These are phyloP conservation scores for Linnemannia schmuckeri DNA, from an alignment of 192 early-diverging fungal species.

Conservation along the genomic window DNA sequence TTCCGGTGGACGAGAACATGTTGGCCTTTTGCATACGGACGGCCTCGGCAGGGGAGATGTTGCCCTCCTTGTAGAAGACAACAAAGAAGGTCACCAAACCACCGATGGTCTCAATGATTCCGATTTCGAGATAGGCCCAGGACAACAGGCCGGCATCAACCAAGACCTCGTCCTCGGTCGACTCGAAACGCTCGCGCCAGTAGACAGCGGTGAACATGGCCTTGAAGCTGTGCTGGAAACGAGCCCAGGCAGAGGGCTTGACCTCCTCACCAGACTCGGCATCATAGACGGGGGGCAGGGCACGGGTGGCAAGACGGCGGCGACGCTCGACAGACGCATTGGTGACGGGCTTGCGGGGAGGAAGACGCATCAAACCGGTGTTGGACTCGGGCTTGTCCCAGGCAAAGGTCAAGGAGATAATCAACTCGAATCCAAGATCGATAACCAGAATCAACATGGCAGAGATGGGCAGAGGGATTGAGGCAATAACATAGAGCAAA, in stretches of 20 bases:
- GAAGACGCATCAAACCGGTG: constrained; percentile 87
- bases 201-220: constrained; percentile 67
- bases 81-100: constrained; percentile 83
- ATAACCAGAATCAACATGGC: constrained; percentile 91
- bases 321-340: constrained; percentile 78
- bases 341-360: constrained; percentile 92
- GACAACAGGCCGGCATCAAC: constrained; percentile 86
- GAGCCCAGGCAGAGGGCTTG: constrained; percentile 35
- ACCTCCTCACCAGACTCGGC: constrained; percentile 64
- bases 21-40: constrained; percentile 69
- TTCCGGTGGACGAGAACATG: constrained; percentile 48
- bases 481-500: constrained; percentile 88
- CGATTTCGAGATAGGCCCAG: constrained; percentile 91
- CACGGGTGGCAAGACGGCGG: constrained; percentile 66
- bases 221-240: constrained; percentile 46
- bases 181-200: constrained; percentile 77
- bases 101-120: constrained; percentile 83
- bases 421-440: constrained; percentile 96
- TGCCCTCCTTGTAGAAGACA: constrained; percentile 73
- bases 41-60: constrained; percentile 74
- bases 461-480: constrained; percentile 84
- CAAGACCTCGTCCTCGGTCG: constrained; percentile 85
- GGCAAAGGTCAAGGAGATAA: constrained; percentile 88
- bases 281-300: constrained; percentile 63
- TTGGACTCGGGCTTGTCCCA: constrained; percentile 90